These are phyloP conservation scores for Sphagnum magellanicum DNA, from an alignment of 228 moss, liverwort and hornwort genomes.

Conservation along the genomic window DNA sequence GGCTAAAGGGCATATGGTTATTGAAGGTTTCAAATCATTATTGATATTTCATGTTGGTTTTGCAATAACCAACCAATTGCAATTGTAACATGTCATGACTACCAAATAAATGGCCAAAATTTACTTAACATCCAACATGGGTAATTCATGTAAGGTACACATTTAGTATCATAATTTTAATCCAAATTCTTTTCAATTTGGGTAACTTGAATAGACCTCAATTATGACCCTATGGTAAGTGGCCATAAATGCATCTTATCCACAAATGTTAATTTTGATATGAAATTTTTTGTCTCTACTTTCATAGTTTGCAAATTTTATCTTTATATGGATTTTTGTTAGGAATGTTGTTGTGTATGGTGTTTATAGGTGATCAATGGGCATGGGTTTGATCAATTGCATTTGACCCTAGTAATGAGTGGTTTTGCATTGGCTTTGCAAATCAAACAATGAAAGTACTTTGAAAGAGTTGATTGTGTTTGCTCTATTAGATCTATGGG, in stretches of 20 bases:
- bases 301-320: no score
- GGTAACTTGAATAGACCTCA: no score
- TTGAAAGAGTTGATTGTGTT: no score
- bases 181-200: no score
- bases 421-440: constrained; percentile 97
- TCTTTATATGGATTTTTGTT: no score
- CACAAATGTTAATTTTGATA: neutral
- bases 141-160: constrained; percentile 88
- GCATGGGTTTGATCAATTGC: constrained; percentile 97
- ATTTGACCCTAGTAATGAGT: constrained; percentile 94
- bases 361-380: constrained; percentile 84
- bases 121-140: constrained; percentile 98
- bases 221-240: neutral
- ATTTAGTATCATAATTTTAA: no score
- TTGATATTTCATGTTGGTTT: neutral
- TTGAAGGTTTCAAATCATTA: neutral
- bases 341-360: neutral
- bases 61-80: constrained; percentile 87
- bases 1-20: neutral
- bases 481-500: no score
- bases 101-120: constrained; percentile 96
- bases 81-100: constrained; percentile 87
- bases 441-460: constrained; percentile 93
- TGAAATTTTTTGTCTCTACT: neutral
- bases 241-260: no score